Base-by-base conservation (phyloP, 768 basidiomycete species). In the Daedalea quercina region DNA sequence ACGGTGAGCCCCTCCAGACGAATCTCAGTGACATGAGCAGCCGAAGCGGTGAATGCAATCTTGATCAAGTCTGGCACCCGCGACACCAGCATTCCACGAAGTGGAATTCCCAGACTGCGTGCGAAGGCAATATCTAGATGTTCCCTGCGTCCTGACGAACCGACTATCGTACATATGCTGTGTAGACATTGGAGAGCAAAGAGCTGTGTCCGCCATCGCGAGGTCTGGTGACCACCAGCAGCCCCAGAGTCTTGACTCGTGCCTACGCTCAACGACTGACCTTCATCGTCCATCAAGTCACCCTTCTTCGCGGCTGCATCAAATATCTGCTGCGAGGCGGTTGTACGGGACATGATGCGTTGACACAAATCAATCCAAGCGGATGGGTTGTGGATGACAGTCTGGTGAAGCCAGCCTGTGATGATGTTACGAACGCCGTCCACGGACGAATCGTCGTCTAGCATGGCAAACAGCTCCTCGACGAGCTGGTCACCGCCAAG, bases 341-440 rank as follows among this genome's bases (percentile, higher is more conserved):
- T 93, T 11, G 93, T 94, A 9, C 90, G 79, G 6, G 90, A 85
- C 93, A 99, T 97, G 64, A 99, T 98, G 23, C 93, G 76, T 67
- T 97, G 95, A 62, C 95, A 98, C 1, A 98, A 76, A 63, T 94
- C 94, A 52, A 99, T 96, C 96, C 96, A 99, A 1, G 94, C 96
- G 0, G 89, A 93, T 0, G 96, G 95, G 56, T 94, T 90, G 52
- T 90, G 81, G 19, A 90, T 77, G 1, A 92, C 94, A 0, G 96
- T 98, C 67, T 99, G 96, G 57, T 88, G 82, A 7, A 98, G 74
- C 96, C 96, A 99, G 57, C 88, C 91, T 12, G 81, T 75, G 60
- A 98, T 98, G 53, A 97, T 93, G 56, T 91, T 87, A 26, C 90
- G 77, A 22, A 98, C 94, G 3, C 96, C 96, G 57, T 95, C 87